A percentile compares a stretch with the other conserved stretches of the same genome.
phyloP scores from a whole-genome alignment of 2,329 filamentous ascomycete species.

The Rhynchosporium secalis region DNA sequence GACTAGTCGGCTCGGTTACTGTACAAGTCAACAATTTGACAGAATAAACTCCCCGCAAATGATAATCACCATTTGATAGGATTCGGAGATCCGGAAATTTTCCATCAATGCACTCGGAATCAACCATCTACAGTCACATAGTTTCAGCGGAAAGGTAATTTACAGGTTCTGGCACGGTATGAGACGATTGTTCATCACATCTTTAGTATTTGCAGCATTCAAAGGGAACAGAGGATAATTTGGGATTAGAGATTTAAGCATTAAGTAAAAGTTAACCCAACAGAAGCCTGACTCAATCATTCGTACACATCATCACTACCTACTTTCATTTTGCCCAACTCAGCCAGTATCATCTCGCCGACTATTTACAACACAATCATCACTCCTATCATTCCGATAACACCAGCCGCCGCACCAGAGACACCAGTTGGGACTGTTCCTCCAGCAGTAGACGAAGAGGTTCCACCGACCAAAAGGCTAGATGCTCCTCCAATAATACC shows the following conservation, averaged over 20 bases:
- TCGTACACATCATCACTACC: slow-evolving; percentile 2
- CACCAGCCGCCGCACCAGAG: slow-evolving; percentile 21
- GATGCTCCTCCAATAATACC: slow-evolving; percentile 13
- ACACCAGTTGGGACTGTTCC: slow-evolving; percentile 20
- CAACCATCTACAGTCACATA: too few relatives aligned
- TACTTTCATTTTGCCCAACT: not conserved
- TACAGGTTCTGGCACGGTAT: too few relatives aligned
- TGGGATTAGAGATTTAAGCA: not conserved
- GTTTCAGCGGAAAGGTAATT: too few relatives aligned
- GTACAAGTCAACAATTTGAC: too few relatives aligned
- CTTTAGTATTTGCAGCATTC: too few relatives aligned
- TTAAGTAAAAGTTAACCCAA: not conserved
- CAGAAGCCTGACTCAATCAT: slow-evolving; percentile 4
- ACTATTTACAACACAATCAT: slow-evolving; percentile 22
- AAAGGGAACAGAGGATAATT: too few relatives aligned
- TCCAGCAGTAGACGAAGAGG: slow-evolving; percentile 18
- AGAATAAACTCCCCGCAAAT: too few relatives aligned
- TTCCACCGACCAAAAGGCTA: slow-evolving; percentile 8
- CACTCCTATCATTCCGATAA: slow-evolving; percentile 24
- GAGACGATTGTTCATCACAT: too few relatives aligned
- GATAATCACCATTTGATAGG: too few relatives aligned
- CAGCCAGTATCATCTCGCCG: too few relatives aligned
- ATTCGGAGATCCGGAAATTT: too few relatives aligned
- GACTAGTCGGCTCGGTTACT: not conserved
- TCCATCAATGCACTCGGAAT: too few relatives aligned